A percentile compares a stretch with the other conserved stretches of the same genome.
These are phyloP conservation scores for Taiozyma sp. DNA, from an alignment of 1,139 yeast species.

Conservation along the genomic window DNA sequence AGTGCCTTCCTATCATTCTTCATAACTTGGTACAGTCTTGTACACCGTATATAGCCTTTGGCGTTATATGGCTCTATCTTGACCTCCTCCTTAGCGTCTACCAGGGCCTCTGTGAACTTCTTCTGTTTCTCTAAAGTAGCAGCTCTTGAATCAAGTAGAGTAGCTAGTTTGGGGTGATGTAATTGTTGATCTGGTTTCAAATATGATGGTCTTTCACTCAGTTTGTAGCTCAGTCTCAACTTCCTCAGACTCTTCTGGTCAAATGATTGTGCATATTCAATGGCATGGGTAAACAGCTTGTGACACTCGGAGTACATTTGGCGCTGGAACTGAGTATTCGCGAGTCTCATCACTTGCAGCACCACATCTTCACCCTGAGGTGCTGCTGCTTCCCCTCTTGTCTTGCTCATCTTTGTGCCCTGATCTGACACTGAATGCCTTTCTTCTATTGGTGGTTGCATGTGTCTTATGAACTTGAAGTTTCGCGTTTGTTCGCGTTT, in stretches of 20 bases:
- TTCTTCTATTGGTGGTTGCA: not conserved
- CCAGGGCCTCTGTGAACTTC: slow-evolving; percentile 36
- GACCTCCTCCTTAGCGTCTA: slow-evolving; percentile 40
- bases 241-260: slow-evolving; percentile 8
- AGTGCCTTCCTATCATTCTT: slow-evolving; percentile 37
- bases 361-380: slow-evolving; percentile 2
- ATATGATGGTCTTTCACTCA: slow-evolving; percentile 14
- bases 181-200: slow-evolving; percentile 6
- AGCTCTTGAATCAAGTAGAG: slow-evolving; percentile 42
- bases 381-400: not conserved
- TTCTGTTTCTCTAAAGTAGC: slow-evolving; percentile 54
- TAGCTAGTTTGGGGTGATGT: slow-evolving; percentile 28
- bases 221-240: slow-evolving; percentile 9
- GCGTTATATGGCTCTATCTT: slow-evolving; percentile 49
- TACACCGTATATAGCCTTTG: slow-evolving; percentile 54
- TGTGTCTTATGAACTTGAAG: not conserved
- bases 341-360: slow-evolving; percentile 12
- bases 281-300: slow-evolving; percentile 15
- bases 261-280: slow-evolving; percentile 15
- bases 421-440: not conserved
- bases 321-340: slow-evolving; percentile 13
- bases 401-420: not conserved
- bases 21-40: slow-evolving; percentile 37
- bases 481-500: not conserved
- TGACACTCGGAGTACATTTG: slow-evolving; percentile 1